A percentile compares a stretch with the other conserved stretches of the same genome.
These are phyloP conservation scores for Hypoxylon sp. DNA, from an alignment of 2,329 filamentous ascomycete species.

Conservation along the genomic window DNA sequence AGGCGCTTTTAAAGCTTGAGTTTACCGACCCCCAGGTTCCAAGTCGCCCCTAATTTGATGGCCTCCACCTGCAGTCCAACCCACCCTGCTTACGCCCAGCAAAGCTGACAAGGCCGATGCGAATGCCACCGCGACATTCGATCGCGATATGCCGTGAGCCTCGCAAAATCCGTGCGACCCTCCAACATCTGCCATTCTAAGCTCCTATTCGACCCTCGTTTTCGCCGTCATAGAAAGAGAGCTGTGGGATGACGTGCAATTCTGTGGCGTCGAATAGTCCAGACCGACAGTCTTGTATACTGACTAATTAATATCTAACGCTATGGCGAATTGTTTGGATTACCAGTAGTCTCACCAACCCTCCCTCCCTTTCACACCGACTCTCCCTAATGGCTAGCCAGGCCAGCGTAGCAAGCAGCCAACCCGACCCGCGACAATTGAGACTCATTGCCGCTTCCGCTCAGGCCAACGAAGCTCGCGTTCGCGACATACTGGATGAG, in stretches of 20 bases:
- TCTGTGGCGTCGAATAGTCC: constrained; percentile 6
- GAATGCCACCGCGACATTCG: constrained; percentile 31
- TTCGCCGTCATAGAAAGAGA: not conserved
- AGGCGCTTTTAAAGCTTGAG: constrained; percentile 27
- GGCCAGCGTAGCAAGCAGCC: constrained; percentile 57
- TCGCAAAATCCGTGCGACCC: constrained; percentile 25
- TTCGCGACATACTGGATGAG: constrained; percentile 57
- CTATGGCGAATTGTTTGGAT: constrained; percentile 34
- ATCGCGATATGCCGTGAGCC: constrained; percentile 30
- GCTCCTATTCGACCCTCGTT: constrained; percentile 6
- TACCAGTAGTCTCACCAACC: constrained; percentile 7
- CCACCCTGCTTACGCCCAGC: constrained; percentile 20
- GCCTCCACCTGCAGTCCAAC: constrained; percentile 16
- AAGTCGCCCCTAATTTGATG: constrained; percentile 3
- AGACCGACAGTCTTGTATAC: constrained; percentile 22
- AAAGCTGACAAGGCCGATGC: constrained; percentile 26
- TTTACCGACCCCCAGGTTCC: constrained; percentile 22
- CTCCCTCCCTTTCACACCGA: not conserved
- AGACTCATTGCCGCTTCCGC: constrained; percentile 57
- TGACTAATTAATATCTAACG: constrained; percentile 14
- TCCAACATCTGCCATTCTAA: not conserved
- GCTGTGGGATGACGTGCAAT: constrained; percentile 6
- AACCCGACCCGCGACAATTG: constrained; percentile 57
- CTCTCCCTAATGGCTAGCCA: constrained; percentile 49
- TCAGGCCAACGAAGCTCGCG: constrained; percentile 57